phyloP scores from a whole-genome alignment of 1,284 basidiomycete species.

The Ustilago cynodontis region DNA sequence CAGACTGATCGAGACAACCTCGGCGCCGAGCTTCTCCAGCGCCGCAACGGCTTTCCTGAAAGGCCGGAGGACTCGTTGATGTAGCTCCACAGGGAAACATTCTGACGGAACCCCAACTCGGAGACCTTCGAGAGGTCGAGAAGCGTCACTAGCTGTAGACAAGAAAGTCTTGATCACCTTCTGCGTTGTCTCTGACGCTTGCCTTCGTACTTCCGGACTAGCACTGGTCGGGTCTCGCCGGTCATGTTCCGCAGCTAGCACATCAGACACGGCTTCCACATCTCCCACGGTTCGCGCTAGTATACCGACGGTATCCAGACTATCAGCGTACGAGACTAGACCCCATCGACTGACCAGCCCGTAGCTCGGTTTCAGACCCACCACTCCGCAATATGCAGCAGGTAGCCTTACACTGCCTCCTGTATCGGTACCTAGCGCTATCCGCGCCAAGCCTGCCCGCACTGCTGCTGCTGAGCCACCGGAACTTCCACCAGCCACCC shows the following conservation, averaged over 20 bases:
- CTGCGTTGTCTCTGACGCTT: conserved; percentile 15
- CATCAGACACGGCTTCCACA: conserved; percentile 77
- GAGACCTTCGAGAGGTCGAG: conserved; percentile 71
- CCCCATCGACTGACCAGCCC: conserved; percentile 91
- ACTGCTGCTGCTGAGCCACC: conserved; percentile 67
- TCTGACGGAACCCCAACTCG: conserved; percentile 80
- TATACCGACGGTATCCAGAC: conserved; percentile 92
- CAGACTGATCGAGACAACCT: conserved; percentile 80
- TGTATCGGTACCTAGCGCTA: conserved; percentile 90
- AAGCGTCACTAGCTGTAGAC: not conserved
- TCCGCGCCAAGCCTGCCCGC: conserved; percentile 51
- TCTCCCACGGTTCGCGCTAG: conserved; percentile 76
- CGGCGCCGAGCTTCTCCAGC: conserved; percentile 78
- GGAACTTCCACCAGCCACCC: conserved; percentile 74
- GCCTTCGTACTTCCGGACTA: conserved; percentile 36
- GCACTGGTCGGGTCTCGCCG: conserved; percentile 82
- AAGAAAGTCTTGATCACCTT: conserved; percentile 8
- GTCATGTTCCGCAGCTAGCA: conserved; percentile 78
- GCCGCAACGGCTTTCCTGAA: conserved; percentile 74
- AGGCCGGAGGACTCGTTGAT: conserved; percentile 73
- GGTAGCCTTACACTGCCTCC: conserved; percentile 93
- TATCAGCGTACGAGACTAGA: conserved; percentile 91
- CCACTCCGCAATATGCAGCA: conserved; percentile 91
- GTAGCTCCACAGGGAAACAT: conserved; percentile 83
- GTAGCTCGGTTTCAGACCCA: conserved; percentile 94